These are phyloP conservation scores for Fusarium veterinarium DNA, from an alignment of 2,329 filamentous ascomycete species.

Conservation along the genomic window DNA sequence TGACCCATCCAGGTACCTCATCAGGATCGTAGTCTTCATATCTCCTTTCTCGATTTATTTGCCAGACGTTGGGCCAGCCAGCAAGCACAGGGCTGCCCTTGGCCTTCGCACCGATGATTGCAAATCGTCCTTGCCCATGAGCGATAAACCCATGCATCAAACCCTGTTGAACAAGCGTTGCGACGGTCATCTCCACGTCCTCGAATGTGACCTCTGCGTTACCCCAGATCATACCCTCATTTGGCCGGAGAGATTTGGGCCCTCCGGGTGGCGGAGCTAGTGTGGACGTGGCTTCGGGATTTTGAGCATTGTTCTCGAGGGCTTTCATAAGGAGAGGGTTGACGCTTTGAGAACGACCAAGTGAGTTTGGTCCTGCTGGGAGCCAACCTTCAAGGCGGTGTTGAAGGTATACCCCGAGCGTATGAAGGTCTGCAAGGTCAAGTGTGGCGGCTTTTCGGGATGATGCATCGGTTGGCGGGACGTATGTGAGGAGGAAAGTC, in stretches of 20 bases:
- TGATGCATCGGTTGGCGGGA: constrained; percentile 67
- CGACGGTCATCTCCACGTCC: constrained; percentile 82
- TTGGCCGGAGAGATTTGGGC: constrained; percentile 61
- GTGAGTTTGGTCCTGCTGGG: constrained; percentile 50
- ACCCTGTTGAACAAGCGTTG: constrained; percentile 82
- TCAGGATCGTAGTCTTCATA: constrained; percentile 69
- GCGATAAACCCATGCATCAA: constrained; percentile 87
- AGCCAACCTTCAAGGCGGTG: constrained; percentile 69
- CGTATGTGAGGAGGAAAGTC: constrained; percentile 81
- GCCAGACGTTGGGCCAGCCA: constrained; percentile 81
- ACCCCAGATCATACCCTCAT: constrained; percentile 72
- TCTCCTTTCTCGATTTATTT: constrained; percentile 72
- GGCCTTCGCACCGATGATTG: constrained; percentile 81
- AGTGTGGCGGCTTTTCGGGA: constrained; percentile 78
- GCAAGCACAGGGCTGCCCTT: constrained; percentile 72
- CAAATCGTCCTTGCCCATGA: constrained; percentile 80
- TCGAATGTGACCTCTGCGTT: constrained; percentile 68
- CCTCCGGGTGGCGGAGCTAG: constrained; percentile 62
- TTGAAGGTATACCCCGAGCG: constrained; percentile 74
- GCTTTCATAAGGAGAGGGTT: constrained; percentile 64
- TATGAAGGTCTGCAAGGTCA: constrained; percentile 75
- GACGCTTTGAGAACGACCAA: constrained; percentile 56
- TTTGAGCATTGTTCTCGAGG: constrained; percentile 59
- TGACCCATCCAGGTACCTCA: constrained; percentile 82
- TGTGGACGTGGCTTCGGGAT: constrained; percentile 52